Conservation (phyloP, 768 basidiomycete species). For the Paxillus rubicundulus region DNA sequence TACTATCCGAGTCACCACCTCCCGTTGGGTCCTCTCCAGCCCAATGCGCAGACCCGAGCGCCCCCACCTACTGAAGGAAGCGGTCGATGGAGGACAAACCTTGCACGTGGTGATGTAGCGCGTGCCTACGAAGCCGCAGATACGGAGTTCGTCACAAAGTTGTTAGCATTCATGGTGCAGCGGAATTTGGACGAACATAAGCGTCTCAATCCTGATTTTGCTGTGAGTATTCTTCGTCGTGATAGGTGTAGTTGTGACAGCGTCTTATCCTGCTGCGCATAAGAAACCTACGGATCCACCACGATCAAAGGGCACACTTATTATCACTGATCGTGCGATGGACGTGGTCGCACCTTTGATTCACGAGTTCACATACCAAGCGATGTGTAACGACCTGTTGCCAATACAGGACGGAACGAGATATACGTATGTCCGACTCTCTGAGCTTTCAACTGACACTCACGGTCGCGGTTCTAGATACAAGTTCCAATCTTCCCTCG, state of each 20-base stretch:
- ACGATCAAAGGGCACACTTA: slow-evolving; percentile 73
- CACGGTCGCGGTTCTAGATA: slow-evolving; percentile 51
- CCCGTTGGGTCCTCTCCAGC: slow-evolving; percentile 82
- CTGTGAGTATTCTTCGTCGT: slow-evolving; percentile 47
- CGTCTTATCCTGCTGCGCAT: slow-evolving; percentile 1
- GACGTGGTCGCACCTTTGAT: slow-evolving; percentile 87
- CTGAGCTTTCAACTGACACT: neutral
- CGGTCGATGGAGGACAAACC: slow-evolving; percentile 76
- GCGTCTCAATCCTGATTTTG: slow-evolving; percentile 81
- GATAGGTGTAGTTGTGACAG: neutral
- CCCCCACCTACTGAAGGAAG: slow-evolving; percentile 63
- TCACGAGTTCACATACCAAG: slow-evolving; percentile 99
- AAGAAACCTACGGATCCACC: slow-evolving; percentile 55
- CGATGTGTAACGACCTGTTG: slow-evolving; percentile 95
- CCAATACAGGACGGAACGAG: slow-evolving; percentile 82
- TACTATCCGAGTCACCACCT: slow-evolving; percentile 81
- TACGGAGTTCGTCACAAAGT: slow-evolving; percentile 73
- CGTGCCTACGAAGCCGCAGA: slow-evolving; percentile 68
- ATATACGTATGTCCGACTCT: slow-evolving; percentile 65
- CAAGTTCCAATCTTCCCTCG: slow-evolving; percentile 87
- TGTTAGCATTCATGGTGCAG: slow-evolving; percentile 86
- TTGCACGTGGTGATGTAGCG: slow-evolving; percentile 69
- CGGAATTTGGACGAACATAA: slow-evolving; percentile 83
- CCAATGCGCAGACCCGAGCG: slow-evolving; percentile 59
- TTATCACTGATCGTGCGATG: slow-evolving; percentile 97